Conservation (phyloP, 257 asterid species). For the Ajuga chamaepitys region DNA sequence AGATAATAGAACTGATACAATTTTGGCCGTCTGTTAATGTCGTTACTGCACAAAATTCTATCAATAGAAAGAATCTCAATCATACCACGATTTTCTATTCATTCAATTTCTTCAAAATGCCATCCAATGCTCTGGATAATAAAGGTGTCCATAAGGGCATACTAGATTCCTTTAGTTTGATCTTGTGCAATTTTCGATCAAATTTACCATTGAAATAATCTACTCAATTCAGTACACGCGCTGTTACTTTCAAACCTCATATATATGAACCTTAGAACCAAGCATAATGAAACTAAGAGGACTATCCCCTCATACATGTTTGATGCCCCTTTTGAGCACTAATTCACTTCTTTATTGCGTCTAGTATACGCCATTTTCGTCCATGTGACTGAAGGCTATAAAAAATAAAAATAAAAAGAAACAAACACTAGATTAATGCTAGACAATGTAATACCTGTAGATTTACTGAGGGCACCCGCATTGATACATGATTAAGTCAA, state of each 20-base stretch:
- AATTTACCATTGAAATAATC: background rate
- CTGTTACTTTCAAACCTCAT: background rate
- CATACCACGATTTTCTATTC: background rate
- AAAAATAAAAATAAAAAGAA: background rate
- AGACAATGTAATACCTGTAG: background rate
- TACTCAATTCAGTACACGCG: background rate
- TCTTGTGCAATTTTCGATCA: background rate
- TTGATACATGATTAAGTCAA: too few relatives aligned
- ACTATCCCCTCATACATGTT: background rate
- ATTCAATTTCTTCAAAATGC: background rate
- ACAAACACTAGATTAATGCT: background rate
- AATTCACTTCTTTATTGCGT: background rate
- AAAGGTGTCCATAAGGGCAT: background rate
- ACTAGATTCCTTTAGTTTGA: background rate
- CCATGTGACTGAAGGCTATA: background rate
- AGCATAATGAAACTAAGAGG: background rate
- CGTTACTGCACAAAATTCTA: background rate
- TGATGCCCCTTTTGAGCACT: background rate
- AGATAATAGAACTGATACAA: background rate
- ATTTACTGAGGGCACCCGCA: background rate
- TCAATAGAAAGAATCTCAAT: background rate
- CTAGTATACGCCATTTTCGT: background rate
- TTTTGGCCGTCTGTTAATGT: background rate
- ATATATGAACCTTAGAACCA: background rate
- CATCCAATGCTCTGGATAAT: background rate